phyloP scores from a whole-genome alignment of 768 basidiomycete genomes.

The Lactarius trivialis region DNA sequence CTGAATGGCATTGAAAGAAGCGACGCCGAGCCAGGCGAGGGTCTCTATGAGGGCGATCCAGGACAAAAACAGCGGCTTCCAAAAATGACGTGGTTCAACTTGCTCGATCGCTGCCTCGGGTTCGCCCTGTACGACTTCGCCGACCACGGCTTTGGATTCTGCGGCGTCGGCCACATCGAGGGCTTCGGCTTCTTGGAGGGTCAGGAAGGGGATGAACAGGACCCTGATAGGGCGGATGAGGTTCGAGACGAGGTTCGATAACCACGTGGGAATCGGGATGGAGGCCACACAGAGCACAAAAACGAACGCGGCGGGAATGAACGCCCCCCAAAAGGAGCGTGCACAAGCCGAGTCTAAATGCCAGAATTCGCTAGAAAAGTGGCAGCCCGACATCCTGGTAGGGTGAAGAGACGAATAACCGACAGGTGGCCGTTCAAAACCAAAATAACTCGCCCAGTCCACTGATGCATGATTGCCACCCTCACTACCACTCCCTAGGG shows the following conservation, averaged over 20 bases:
- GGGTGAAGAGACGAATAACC: neutral
- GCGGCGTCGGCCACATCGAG: slow-evolving; percentile 4
- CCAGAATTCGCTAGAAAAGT: slow-evolving; percentile 10
- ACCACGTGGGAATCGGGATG: slow-evolving; percentile 20
- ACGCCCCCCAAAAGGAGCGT: slow-evolving; percentile 45
- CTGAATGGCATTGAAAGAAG: slow-evolving; percentile 45
- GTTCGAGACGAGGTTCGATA: slow-evolving; percentile 23
- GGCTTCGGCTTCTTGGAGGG: slow-evolving; percentile 30
- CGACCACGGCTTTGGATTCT: neutral
- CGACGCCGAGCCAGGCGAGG: slow-evolving; percentile 52
- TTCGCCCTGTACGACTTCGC: neutral
- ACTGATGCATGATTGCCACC: neutral
- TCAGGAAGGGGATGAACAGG: slow-evolving; percentile 38
- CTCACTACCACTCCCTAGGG: neutral
- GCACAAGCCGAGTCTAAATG: slow-evolving; percentile 43
- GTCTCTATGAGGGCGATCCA: slow-evolving; percentile 50
- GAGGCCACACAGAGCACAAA: slow-evolving; percentile 35
- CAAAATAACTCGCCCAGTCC: neutral
- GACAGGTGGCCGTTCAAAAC: neutral
- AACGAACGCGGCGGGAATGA: slow-evolving; percentile 44
- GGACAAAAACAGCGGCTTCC: slow-evolving; percentile 54
- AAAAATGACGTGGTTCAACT: slow-evolving; percentile 36
- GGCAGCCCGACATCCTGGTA: slow-evolving; percentile 12
- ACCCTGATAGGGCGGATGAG: slow-evolving; percentile 23
- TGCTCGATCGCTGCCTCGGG: slow-evolving; percentile 20